Conservation (phyloP, 2,329 filamentous ascomycete genomes). For the Alternaria atra region DNA sequence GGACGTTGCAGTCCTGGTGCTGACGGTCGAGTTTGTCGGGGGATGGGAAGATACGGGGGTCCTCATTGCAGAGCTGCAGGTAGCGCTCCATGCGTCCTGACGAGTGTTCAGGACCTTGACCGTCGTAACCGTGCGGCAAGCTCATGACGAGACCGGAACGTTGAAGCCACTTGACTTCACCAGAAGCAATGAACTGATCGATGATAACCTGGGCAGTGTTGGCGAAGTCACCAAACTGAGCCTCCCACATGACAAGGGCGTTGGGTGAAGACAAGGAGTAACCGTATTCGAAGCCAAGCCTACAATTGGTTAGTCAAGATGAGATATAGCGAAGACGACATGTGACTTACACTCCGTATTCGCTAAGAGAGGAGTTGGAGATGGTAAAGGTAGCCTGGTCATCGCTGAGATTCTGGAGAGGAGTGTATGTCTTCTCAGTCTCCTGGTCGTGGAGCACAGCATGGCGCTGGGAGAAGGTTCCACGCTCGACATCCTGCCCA, state of each 20-base stretch:
- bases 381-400: conserved; percentile 97
- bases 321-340: background rate
- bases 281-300: conserved; percentile 96
- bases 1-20: conserved; percentile 99
- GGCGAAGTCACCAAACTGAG: conserved; percentile 99
- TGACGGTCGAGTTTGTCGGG: conserved; percentile 91
- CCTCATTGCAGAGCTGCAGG: conserved; percentile 96
- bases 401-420: conserved; percentile 85
- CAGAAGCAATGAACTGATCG: conserved; percentile 97
- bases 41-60: conserved; percentile 89
- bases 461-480: conserved; percentile 98
- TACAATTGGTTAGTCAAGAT: conserved; percentile 49
- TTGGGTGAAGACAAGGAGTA: conserved; percentile 98
- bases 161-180: conserved; percentile 99
- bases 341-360: conserved; percentile 68
- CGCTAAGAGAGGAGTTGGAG: conserved; percentile 88
- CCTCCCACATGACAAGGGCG: conserved; percentile 98
- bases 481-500: conserved; percentile 98
- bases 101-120: conserved; percentile 97
- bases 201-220: conserved; percentile 99
- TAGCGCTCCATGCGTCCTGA: conserved; percentile 97
- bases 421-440: conserved; percentile 90
- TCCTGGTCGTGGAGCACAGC: conserved; percentile 98
- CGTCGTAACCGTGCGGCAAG: conserved; percentile 96
- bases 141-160: conserved; percentile 96